These are phyloP conservation scores for Aspergillus terreus DNA, from an alignment of 2,329 filamentous ascomycete genomes.

Conservation along the genomic window DNA sequence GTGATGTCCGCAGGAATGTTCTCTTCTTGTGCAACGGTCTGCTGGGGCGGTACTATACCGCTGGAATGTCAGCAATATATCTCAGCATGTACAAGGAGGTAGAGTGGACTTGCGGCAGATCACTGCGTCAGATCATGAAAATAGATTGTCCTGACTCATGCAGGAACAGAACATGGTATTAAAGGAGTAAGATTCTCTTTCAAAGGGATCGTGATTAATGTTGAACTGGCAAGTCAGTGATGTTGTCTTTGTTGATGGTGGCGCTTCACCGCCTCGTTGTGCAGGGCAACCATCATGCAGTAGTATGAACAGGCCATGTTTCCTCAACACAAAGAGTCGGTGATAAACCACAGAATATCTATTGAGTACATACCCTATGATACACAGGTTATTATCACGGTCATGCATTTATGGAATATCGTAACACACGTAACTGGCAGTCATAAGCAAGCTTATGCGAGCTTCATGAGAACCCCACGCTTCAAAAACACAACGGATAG, in stretches of 20 bases:
- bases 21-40: background rate
- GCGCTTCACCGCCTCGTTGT: constrained; percentile 3
- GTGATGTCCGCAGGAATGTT: background rate
- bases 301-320: no score
- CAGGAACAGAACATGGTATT: no score
- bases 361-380: background rate
- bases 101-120: background rate
- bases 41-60: background rate
- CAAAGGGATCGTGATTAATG: background rate
- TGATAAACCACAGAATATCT: background rate
- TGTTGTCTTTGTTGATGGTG: constrained; percentile 1
- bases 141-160: background rate
- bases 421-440: background rate
- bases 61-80: background rate
- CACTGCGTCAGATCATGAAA: background rate
- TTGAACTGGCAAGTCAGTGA: background rate
- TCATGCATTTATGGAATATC: background rate
- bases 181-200: background rate
- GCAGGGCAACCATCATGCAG: background rate
- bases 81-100: background rate
- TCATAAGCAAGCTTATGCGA: background rate
- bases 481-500: background rate
- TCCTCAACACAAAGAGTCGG: no score
- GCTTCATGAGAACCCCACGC: background rate
- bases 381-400: background rate